These are phyloP conservation scores for Luffa acutangula DNA, from an alignment of 306 rosid species.

Conservation along the genomic window DNA sequence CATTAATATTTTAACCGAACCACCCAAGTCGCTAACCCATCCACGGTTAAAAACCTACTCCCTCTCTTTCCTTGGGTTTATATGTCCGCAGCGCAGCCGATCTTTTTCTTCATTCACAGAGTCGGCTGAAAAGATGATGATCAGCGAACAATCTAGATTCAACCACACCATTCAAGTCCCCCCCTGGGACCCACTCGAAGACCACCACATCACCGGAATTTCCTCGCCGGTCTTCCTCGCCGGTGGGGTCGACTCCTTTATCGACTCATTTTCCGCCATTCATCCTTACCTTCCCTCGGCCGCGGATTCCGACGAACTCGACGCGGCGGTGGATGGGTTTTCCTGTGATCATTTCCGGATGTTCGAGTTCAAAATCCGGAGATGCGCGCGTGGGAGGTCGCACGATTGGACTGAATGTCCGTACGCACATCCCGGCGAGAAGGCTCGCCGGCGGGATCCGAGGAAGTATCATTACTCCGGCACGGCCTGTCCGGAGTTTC, in stretches of 20 bases:
- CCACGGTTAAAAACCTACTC: conserved; percentile 5
- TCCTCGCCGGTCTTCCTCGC: conserved; percentile 18
- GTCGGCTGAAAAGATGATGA: neutral
- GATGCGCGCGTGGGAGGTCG: conserved; percentile 61
- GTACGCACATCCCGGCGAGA: conserved; percentile 83
- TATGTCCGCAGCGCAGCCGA: neutral
- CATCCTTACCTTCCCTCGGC: conserved; percentile 32
- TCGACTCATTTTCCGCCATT: conserved; percentile 26
- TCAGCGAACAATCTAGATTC: neutral
- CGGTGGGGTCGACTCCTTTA: conserved; percentile 15
- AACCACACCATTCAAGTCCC: neutral
- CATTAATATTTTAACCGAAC: neutral
- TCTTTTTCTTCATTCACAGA: neutral
- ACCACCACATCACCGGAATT: neutral
- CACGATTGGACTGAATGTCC: conserved; percentile 96
- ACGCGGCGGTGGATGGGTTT: conserved; percentile 25
- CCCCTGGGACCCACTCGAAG: conserved; percentile 4
- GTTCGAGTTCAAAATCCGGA: conserved; percentile 64
- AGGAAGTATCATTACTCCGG: conserved; percentile 59
- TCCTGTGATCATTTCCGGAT: conserved; percentile 70
- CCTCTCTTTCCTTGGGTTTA: neutral
- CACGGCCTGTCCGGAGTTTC: conserved; percentile 62
- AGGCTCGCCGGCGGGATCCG: conserved; percentile 90
- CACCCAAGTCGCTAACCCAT: neutral
- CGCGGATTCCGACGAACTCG: conserved; percentile 29